Base-by-base conservation (phyloP, 495 filamentous ascomycete genomes). In the Hypoxylon lenormandii region DNA sequence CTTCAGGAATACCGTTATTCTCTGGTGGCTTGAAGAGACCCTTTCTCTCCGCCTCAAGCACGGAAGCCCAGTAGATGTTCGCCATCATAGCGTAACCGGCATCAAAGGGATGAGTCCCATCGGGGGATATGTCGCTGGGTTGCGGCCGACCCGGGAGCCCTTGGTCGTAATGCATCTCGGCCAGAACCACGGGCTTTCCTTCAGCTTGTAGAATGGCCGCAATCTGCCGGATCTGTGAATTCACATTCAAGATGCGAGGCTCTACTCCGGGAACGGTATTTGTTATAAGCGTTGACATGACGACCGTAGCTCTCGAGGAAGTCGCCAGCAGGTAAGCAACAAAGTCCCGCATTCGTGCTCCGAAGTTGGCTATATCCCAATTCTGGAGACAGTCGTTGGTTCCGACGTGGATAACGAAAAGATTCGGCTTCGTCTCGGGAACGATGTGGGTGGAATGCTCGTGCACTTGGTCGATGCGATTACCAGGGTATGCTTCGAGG, bases 51-150 rank as follows among this genome's bases (percentile, higher is more conserved):
- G 38, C 38, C 38, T 42, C 38, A 16, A 42, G 12, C 13, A 42
- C 15, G 2, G 38, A n/a, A 42, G 1, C 13, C 38, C 38, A 42
- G 13, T 5, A 42, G 38, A 76, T 72, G 11, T 64, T 60, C 12
- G 79, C 80, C 79, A 83, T 81, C 69, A 78, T 74, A 7, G 38
- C 33, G 61, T 83, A 83, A 0, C 80, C 79, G 11, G 16, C 30
- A 60, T 83, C 77, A 37, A 74, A 80, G 3, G 79, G 80, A 69
- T 81, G 80, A 6, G 53, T 43, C 47, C 71, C 49, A 53, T 69
- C 54, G 18, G 23, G 12, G 10, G 50, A 43, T 75, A 72, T 59
- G 63, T 69, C 26, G 13, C 47, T 36, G 42, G 64, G 50, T 67
- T 53, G 13, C 42, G 67, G 54, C 23, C 65, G 62, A 74, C 72